Base-by-base conservation (phyloP, 305 asterid genomes). In the Ilex paraguariensis region DNA sequence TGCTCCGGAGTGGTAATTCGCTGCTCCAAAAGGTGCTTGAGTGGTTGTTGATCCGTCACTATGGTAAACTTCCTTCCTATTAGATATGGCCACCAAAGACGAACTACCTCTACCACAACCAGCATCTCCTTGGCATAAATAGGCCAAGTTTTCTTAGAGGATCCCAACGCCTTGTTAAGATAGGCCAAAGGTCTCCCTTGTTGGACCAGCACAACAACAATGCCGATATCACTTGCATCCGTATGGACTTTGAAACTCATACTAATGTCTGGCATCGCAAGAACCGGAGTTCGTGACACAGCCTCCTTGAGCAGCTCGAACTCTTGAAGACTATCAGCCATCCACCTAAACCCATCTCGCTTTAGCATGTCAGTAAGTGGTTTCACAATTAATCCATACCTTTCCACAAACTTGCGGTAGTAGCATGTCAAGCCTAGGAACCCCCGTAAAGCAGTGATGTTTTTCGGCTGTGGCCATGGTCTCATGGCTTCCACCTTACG, bases 401-500 rank as follows among this genome's bases (percentile, higher is more conserved):
- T 3, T 17, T 45, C 3, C 7, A 65, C 57, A 56, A 65, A 65
- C 14, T 15, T 56, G 10, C 45, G 33, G 15, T 65, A 65, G 31
- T 55, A 65, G 8, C 69, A 56, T 1, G 48, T 65, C 9, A 65
- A 15, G 3, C 62, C 69, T 4, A 64, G 21, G 14, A 65, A 65
- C 4, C 62, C 62, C 8, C 69, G 15, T 16, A 51, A 51, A 13
- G 15, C 56, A 7, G 7, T 51, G 7, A 51, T 6, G 6, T 8
- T 51, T 5, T 14, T 51, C 13, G 56, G 56, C 13, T 16, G 7
- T 13, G 56, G 15, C 56, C 56, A 51, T 42, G 11, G 1, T 6
- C 10, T 21, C 48, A 42, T 42, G 48, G 48, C 48, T 42, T 42
- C 10, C 10, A 42, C 11, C 11, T 21, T 21, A 21, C 28, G 28